These are phyloP conservation scores for Cladophialophora yegresii DNA, from an alignment of 2,329 filamentous ascomycete genomes.

Conservation along the genomic window DNA sequence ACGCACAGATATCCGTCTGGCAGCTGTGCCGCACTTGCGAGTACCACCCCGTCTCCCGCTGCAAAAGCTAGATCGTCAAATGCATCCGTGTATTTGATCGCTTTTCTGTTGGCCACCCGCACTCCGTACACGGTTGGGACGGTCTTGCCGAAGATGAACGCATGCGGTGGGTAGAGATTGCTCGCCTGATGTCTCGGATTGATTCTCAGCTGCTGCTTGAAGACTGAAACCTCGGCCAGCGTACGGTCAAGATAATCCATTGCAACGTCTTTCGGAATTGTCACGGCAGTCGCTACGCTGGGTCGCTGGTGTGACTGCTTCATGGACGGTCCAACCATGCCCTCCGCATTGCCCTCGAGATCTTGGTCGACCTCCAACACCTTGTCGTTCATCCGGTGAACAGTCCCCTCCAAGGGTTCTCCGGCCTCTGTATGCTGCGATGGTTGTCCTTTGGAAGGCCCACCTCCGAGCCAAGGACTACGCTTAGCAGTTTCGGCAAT, in stretches of 20 bases:
- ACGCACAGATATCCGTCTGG: slow-evolving; percentile 76
- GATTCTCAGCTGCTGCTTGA: slow-evolving; percentile 74
- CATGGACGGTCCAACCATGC: slow-evolving; percentile 28
- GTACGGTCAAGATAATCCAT: slow-evolving; percentile 73
- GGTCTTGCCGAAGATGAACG: slow-evolving; percentile 82
- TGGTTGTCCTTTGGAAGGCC: slow-evolving; percentile 3
- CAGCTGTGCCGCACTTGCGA: slow-evolving; percentile 82
- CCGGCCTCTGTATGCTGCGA: neutral
- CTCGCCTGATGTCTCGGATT: slow-evolving; percentile 57
- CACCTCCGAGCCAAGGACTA: slow-evolving; percentile 22
- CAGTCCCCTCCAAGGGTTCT: slow-evolving; percentile 11
- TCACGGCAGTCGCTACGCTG: slow-evolving; percentile 42
- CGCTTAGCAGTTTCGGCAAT: slow-evolving; percentile 40
- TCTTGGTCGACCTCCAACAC: slow-evolving; percentile 35
- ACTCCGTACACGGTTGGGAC: slow-evolving; percentile 84
- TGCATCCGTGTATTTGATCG: slow-evolving; percentile 72
- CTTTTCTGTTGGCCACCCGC: slow-evolving; percentile 70
- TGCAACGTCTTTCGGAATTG: slow-evolving; percentile 58
- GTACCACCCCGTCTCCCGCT: slow-evolving; percentile 83
- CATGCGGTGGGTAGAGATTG: slow-evolving; percentile 80
- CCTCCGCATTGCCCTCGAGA: slow-evolving; percentile 25
- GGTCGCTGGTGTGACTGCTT: slow-evolving; percentile 37
- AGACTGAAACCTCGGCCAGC: slow-evolving; percentile 68
- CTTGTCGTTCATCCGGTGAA: slow-evolving; percentile 39
- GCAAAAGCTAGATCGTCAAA: slow-evolving; percentile 88